Evolutionary conservation across 768 basidiomycete genomes (phyloP).

Genomic region (Termitomyces heimii): DNA sequence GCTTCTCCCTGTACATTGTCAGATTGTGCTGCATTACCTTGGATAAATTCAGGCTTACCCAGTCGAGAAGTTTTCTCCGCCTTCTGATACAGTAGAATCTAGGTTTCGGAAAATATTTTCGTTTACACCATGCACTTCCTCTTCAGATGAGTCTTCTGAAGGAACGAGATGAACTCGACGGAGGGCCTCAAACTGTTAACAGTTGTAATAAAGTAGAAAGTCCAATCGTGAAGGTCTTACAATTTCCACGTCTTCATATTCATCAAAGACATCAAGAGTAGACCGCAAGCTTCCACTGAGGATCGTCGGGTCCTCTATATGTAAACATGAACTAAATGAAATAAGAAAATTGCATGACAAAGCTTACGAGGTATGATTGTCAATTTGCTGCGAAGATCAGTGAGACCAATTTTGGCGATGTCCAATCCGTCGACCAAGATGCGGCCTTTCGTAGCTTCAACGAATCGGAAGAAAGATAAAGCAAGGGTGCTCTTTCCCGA

Average conservation of each 20-base stretch:
- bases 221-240: constrained; percentile 30
- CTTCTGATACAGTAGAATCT: constrained; percentile 72
- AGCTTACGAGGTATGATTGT: constrained; percentile 63
- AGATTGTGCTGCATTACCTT: neutral
- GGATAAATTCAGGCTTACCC: constrained; percentile 39
- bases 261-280: constrained; percentile 80
- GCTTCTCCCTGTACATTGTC: constrained; percentile 51
- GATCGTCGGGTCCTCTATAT: constrained; percentile 82
- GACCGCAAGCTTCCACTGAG: constrained; percentile 77
- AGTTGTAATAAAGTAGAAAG: neutral
- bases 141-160: constrained; percentile 40
- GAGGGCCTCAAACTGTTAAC: constrained; percentile 70
- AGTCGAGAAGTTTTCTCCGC: constrained; percentile 86
- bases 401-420: constrained; percentile 73
- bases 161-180: constrained; percentile 79
- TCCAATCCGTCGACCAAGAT: constrained; percentile 78
- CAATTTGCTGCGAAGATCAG: constrained; percentile 71
- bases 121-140: constrained; percentile 48
- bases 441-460: constrained; percentile 75
- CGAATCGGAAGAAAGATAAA: constrained; percentile 78
- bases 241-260: constrained; percentile 81
- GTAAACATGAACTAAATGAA: neutral
- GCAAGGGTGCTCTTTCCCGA: constrained; percentile 79
- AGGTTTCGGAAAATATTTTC: constrained; percentile 72
- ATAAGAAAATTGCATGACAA: neutral